Conservation (phyloP, 2,329 filamentous ascomycete genomes). For the Sodiomyces alkalinus region DNA sequence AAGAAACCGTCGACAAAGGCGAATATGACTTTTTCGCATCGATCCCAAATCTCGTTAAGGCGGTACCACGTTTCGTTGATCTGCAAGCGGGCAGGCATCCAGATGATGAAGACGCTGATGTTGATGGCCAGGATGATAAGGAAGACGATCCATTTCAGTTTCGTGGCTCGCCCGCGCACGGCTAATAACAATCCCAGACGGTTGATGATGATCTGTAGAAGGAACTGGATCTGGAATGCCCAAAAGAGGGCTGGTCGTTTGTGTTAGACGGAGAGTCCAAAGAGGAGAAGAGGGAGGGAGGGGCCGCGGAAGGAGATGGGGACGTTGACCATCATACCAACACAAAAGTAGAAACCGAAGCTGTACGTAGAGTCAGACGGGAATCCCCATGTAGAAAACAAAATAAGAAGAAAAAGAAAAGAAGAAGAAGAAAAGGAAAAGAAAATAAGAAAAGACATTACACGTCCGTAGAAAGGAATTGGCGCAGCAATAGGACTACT, state of each 20-base stretch:
- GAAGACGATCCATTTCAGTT: constrained; percentile 30
- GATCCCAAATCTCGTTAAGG: constrained; percentile 33
- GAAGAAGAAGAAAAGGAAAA: not conserved
- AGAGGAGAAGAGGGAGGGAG: not conserved
- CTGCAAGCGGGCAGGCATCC: constrained; percentile 32
- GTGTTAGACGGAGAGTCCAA: not conserved
- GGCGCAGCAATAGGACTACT: not conserved
- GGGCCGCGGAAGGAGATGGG: not conserved
- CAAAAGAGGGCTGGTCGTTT: not conserved
- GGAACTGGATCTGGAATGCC: constrained; percentile 19
- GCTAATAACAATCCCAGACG: too few relatives aligned
- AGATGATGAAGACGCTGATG: constrained; percentile 32
- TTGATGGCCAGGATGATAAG: constrained; percentile 27
- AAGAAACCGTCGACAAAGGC: constrained; percentile 27
- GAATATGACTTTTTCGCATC: constrained; percentile 31
- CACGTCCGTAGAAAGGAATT: not conserved
- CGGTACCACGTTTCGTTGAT: constrained; percentile 20
- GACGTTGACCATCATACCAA: not conserved
- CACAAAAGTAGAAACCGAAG: constrained; percentile 1
- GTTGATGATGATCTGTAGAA: constrained; percentile 38
- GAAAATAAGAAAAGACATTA: too few relatives aligned
- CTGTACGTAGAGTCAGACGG: not conserved
- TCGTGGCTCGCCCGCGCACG: too few relatives aligned
- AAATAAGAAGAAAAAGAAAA: not conserved
- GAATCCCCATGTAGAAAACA: not conserved